Evolutionary conservation across 139 green algal species (phyloP), one percentile per base, ranked within the genome.

Genomic region (Spirogloea muscicola): DNA sequence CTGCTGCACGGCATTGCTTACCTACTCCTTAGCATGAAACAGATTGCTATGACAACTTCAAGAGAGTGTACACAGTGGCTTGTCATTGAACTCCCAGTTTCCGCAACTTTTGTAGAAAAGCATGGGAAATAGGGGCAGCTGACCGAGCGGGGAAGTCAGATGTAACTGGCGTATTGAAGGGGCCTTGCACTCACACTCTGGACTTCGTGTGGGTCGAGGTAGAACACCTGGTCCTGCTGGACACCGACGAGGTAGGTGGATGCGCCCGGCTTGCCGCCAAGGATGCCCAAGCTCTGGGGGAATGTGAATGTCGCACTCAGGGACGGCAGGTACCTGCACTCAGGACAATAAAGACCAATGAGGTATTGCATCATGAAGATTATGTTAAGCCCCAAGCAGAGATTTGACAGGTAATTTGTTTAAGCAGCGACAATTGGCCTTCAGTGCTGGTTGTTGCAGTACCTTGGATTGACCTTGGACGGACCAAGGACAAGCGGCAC

Each of bases 201-300:
- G 21, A 80, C 64, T 25, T 89, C 79, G 58, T 96, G 91, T 0
- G 91, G 91, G 76, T 96, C 91, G 49, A 96, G 69, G 71, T 91
- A 95, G 7, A 96, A 25, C 48, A 95, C 55, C 13, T 69, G 43
- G 3, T 81, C 79, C 2, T 57, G 79, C 76, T 96, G 91, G 58
- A 58, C 78, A 42, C 92, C 92, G 1, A 96, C 65, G 48, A 97
- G 90, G 77, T 91, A 96, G 25, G 94, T 80, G 1, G 88, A 94
- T 51, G 87, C 85, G 60, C 76, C 66, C 7, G 92, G 90, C 0
- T 90, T 86, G 29, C 92, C 92, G 0, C 92, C 92, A 25, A 97
- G 86, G 34, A 97, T 93, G 73, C 92, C 92, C 3, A 95, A 82
- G 70, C 76, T 90, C 78, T 96, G 90, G 0, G 88, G 89, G 66